Evolutionary conservation across 805 yeast genomes (phyloP), one percentile per base, ranked within the genome.

Genomic region (Kodamaea jinghongensis): DNA sequence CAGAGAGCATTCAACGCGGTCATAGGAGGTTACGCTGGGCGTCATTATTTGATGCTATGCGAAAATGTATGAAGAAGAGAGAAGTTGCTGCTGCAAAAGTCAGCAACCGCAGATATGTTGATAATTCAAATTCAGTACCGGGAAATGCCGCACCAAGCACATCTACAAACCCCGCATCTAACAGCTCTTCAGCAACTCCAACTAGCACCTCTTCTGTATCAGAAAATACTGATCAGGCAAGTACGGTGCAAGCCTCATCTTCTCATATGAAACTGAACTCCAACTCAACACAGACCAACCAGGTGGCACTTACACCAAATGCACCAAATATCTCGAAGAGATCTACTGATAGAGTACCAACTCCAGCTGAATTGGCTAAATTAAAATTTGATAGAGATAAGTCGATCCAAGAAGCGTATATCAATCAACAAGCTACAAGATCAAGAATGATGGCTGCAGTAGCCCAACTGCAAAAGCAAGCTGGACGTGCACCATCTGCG

Each of bases 1-100:
- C 79, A 15, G 97, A 91, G 52, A 85, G 95, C 0, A 84, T 89
- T 34, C 97, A 91, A 60, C 68, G 98, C 47, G 99, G 99, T 13
- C 96, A 93, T 54, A 71, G 86, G 43, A 72, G 95, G 39, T 69
- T 91, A 43, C 76, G 98, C 48, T 93, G 97, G 97, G 96, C 96
- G 0, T 85, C 96, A 39, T 85, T 93, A 87, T 87, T 93, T 67
- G 99, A 93, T 57, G 96, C 96, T 1, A 83, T 93, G 66, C 73
- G 96, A 43, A 89, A 89, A 62, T 71, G 84, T 49, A 87, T 90
- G 83, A 79, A 87, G 50, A 90, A 90, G 58, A 73, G 98, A 32
- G 99, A 93, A 59, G 16, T 73, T 50, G 78, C 80, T 3, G 47
- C 54, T 7, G 63, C 72, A 3, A 66, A 66, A 44, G 46, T 60